Base-by-base conservation (phyloP, 768 basidiomycete species). In the Auricularia cornea region DNA sequence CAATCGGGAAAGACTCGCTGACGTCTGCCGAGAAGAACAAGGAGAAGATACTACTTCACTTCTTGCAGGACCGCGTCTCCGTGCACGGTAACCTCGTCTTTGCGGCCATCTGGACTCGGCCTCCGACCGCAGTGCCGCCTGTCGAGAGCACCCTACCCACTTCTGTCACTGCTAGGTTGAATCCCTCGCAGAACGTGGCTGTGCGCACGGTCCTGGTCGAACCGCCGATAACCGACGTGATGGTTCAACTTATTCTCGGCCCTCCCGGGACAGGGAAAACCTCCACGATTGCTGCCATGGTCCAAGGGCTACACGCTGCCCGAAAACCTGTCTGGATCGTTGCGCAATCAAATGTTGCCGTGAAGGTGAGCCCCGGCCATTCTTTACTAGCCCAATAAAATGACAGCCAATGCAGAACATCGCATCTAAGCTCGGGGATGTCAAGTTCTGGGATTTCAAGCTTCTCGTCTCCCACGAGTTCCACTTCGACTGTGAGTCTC, bases 261-360 rank as follows among this genome's bases (percentile, higher is more conserved):
- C 86, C 86, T 31, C 85, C 87, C 65, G 87, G 87, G 1, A 87
- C 86, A 62, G 88, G 88, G 23, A 89, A 89, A 70, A 89, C 88
- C 0, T 84, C 85, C 52, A 87, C 88, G 1, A 89, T 89, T 72
- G 83, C 85, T 14, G 76, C 81, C 5, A 68, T 69, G 56, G 76
- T 76, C 0, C 69, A 72, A 23, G 67, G 70, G 66, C 80, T 80
- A 78, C 68, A 69, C 8, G 18, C 68, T 0, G n/a, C 52, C 3
- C 35, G 63, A 8, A 64, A 67, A 35, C 85, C 88, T 0, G 84
- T 92, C 16, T 94, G 90, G 88, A 82, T 94, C 5, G 77, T 91
- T 69, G 89, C 92, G 33, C 88, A 94, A 69, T 89, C 88, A 18
- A 94, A 94, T 77, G 84, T 93, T 59, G 92, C 90, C 56, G 92